Percentiles rank a stretch among this genome's conserved stretches.
Conservation (phyloP, 106 monocot species). For the Chionographis japonica region DNA sequence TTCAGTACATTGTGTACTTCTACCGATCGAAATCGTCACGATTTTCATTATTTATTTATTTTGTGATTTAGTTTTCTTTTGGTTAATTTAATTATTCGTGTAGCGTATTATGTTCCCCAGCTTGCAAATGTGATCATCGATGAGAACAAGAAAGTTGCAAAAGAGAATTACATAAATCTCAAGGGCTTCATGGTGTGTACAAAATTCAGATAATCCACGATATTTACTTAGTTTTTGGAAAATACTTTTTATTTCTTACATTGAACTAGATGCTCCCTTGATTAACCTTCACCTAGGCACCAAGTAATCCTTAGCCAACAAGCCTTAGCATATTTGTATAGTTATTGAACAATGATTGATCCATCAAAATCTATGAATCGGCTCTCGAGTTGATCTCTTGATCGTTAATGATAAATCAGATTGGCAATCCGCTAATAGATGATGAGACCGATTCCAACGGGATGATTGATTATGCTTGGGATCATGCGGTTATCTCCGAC, state of each 20-base stretch:
- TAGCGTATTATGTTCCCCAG: slow-evolving; percentile 39
- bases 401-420: background rate
- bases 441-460: background rate
- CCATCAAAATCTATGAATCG: too few species aligned
- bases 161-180: slow-evolving; percentile 23
- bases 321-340: too few species aligned
- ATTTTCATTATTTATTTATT: too few species aligned
- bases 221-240: background rate
- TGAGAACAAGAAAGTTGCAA: slow-evolving; percentile 5
- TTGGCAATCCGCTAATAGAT: background rate
- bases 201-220: background rate
- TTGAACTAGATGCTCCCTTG: too few species aligned
- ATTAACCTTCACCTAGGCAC: too few species aligned
- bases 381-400: too few species aligned
- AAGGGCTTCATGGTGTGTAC: slow-evolving; percentile 31
- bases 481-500: slow-evolving; percentile 5
- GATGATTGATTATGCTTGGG: slow-evolving; percentile 8
- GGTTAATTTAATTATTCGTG: background rate
- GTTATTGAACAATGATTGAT: too few species aligned
- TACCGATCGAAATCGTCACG: too few species aligned
- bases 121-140: slow-evolving; percentile 30
- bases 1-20: too few species aligned
- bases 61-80: too few species aligned
- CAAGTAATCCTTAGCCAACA: too few species aligned
- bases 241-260: too few species aligned